Conservation (phyloP, 179 eudicot species). For the Carnegiea gigantea region DNA sequence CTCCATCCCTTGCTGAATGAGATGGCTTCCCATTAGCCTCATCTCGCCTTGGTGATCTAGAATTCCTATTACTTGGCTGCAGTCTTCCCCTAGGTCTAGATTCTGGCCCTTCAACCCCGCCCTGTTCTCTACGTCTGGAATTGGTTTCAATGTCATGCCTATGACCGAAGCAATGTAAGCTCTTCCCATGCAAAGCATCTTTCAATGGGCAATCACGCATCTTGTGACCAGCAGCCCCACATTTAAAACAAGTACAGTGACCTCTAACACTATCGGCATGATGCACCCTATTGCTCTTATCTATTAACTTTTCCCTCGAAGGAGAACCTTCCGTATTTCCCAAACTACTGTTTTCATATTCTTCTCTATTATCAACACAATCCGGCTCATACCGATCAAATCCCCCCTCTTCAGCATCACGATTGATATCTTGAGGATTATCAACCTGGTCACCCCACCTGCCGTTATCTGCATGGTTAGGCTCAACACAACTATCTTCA, state of each 20-base stretch:
- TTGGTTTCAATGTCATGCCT: conserved; percentile 17
- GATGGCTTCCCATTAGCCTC: conserved; percentile 27
- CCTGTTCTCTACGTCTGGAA: conserved; percentile 11
- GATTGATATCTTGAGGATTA: conserved; percentile 24
- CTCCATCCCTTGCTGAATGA: conserved; percentile 26
- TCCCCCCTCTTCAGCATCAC: conserved; percentile 22
- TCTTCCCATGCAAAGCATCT: conserved; percentile 24
- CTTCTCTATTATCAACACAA: conserved; percentile 34
- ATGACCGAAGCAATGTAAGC: conserved; percentile 15
- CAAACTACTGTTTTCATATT: conserved; percentile 19
- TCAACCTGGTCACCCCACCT: conserved; percentile 43
- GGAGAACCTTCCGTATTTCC: conserved; percentile 23
- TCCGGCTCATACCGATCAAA: conserved; percentile 57
- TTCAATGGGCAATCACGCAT: conserved; percentile 42
- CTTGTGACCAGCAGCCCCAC: conserved; percentile 52
- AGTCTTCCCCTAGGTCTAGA: conserved; percentile 25
- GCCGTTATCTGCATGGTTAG: conserved; percentile 31
- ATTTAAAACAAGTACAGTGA: conserved; percentile 38
- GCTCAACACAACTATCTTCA: conserved; percentile 23
- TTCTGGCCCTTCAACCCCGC: conserved; percentile 24
- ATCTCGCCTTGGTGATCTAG: conserved; percentile 21
- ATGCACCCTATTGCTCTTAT: conserved; percentile 28
- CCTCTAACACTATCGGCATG: conserved; percentile 20
- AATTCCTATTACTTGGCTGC: conserved; percentile 19
- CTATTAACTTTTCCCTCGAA: conserved; percentile 17